Percentiles rank a stretch among this genome's conserved stretches.
Conservation (phyloP, 176 grass and related monocot species). For the Thalia dealbata region DNA sequence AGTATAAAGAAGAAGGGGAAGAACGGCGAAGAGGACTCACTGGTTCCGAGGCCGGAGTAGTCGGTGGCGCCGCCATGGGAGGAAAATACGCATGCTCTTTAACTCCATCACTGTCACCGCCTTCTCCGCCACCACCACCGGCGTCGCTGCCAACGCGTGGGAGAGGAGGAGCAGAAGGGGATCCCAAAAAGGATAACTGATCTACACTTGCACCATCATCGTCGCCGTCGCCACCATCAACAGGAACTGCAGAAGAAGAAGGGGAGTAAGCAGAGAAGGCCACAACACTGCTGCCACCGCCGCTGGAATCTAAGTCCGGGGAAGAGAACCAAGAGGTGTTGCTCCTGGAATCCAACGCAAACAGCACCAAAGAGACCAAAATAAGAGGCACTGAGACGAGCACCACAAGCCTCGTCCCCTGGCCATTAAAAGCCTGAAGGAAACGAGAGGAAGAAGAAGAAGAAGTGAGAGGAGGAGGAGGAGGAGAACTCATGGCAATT, state of each 20-base stretch:
- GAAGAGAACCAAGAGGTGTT: background rate
- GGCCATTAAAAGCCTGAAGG: too few relatives aligned
- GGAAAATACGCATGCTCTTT: background rate
- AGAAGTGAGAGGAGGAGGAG: background rate
- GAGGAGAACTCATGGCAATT: background rate
- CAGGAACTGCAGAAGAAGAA: background rate
- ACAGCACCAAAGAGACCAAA: background rate
- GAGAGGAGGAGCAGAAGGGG: too few relatives aligned
- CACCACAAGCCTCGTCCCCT: background rate
- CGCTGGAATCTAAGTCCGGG: too few relatives aligned
- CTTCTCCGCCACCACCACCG: background rate
- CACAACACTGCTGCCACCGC: too few relatives aligned
- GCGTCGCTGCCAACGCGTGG: too few relatives aligned
- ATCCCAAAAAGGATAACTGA: too few relatives aligned
- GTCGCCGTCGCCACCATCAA: too few relatives aligned
- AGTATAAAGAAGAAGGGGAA: background rate
- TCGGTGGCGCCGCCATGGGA: background rate
- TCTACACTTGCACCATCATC: too few relatives aligned
- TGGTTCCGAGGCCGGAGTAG: constrained; percentile 1
- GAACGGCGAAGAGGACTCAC: constrained; percentile 16
- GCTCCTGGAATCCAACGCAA: background rate
- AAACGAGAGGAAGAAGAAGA: background rate
- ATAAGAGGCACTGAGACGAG: background rate
- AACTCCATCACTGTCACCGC: background rate
- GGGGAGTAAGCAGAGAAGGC: background rate